Conservation (phyloP, 352 stramenopile genomes). For the Globisporangium cederbergense region DNA sequence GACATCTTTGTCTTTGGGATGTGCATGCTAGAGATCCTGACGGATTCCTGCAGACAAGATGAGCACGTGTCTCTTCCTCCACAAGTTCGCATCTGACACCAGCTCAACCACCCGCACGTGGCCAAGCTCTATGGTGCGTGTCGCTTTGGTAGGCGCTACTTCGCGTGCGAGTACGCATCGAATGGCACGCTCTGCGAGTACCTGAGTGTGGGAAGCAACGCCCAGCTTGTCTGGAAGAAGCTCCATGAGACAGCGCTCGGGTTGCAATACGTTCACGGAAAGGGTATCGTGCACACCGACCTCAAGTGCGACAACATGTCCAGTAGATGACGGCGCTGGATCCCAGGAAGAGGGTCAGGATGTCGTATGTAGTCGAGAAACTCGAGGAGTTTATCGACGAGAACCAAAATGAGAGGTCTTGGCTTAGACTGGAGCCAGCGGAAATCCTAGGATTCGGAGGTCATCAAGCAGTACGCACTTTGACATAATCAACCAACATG, state of each 20-base stretch:
- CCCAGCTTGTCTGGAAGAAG: constrained; percentile 1
- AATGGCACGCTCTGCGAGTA: constrained; percentile 28
- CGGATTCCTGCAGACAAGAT: constrained; percentile 7
- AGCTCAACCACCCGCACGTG: constrained; percentile 30
- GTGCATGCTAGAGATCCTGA: constrained; percentile 16
- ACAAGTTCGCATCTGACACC: constrained; percentile 29
- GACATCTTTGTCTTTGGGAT: constrained; percentile 24
- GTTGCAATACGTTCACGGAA: constrained; percentile 23
- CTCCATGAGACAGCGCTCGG: constrained; percentile 24
- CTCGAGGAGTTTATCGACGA: background rate
- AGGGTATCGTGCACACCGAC: constrained; percentile 22
- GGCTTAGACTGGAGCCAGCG: background rate
- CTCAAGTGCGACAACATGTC: constrained; percentile 24
- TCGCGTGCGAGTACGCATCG: constrained; percentile 27
- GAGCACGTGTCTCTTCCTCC: constrained; percentile 15
- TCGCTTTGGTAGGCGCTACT: constrained; percentile 26
- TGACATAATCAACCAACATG: background rate
- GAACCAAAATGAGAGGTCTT: background rate
- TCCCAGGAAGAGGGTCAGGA: background rate
- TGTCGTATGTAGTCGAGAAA: background rate
- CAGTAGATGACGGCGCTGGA: background rate
- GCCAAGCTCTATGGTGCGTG: constrained; percentile 31
- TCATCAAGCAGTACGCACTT: background rate
- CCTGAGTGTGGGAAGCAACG: constrained; percentile 12
- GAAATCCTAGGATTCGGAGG: background rate